Percentiles rank a stretch among this genome's conserved stretches.
These are phyloP conservation scores for Termitomyces sp. DNA, from an alignment of 768 basidiomycete genomes.

Conservation along the genomic window DNA sequence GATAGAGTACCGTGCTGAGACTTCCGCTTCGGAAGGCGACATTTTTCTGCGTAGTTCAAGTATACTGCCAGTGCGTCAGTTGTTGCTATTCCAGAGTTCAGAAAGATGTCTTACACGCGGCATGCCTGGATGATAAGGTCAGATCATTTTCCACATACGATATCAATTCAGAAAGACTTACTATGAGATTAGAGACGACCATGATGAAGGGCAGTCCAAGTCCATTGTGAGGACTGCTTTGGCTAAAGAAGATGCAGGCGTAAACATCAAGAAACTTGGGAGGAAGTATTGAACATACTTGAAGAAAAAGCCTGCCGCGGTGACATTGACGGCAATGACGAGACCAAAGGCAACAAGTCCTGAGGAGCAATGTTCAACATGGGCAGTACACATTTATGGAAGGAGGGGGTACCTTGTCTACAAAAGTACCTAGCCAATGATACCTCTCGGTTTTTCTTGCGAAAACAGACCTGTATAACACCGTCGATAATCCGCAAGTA, in stretches of 20 bases:
- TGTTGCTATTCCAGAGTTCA: background rate
- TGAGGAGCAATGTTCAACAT: conserved; percentile 5
- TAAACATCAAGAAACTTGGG: background rate
- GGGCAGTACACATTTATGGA: background rate
- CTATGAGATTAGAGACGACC: conserved; percentile 30
- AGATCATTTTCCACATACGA: background rate
- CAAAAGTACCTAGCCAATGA: conserved; percentile 30
- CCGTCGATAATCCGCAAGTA: background rate
- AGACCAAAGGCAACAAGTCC: conserved; percentile 28
- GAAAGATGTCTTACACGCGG: conserved; percentile 21
- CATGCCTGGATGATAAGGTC: conserved; percentile 24
- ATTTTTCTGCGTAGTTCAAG: conserved; percentile 33
- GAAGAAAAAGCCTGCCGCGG: conserved; percentile 26
- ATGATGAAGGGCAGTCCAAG: conserved; percentile 31
- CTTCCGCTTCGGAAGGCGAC: conserved; percentile 24
- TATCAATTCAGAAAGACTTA: conserved; percentile 12
- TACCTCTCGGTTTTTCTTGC: conserved; percentile 20
- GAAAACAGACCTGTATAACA: conserved; percentile 21
- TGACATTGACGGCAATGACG: conserved; percentile 23
- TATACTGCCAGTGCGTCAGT: conserved; percentile 21
- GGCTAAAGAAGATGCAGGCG: conserved; percentile 16
- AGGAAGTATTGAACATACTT: conserved; percentile 15
- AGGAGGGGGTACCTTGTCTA: conserved; percentile 24
- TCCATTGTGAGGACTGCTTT: conserved; percentile 23
- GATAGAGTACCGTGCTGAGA: conserved; percentile 23